A percentile compares a stretch with the other conserved stretches of the same genome.
These are phyloP conservation scores for Cryptosporidium felis DNA, from an alignment of 169 alveolate species.

Conservation along the genomic window DNA sequence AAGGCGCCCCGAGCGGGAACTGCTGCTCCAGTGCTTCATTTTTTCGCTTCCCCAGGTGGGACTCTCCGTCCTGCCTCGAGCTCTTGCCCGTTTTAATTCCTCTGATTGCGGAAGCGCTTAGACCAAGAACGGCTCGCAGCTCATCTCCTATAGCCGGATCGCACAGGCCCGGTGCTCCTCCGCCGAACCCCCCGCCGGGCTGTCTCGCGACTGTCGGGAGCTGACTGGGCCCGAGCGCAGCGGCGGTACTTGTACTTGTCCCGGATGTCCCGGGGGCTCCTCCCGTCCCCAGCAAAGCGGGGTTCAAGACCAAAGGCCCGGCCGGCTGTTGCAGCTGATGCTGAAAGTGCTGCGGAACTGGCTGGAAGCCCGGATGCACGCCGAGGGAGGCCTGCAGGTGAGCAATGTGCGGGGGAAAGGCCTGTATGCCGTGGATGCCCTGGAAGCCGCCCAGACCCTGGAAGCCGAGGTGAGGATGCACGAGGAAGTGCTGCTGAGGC, in stretches of 20 bases:
- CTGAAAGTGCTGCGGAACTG: conserved; percentile 6
- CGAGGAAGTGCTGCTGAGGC: no score
- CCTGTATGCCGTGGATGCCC: neutral
- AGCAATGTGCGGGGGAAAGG: neutral
- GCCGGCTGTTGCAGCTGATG: neutral
- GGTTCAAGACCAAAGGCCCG: neutral
- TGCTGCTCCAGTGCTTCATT: no score
- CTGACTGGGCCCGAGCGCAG: no score
- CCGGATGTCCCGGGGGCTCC: no score
- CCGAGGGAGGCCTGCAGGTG: neutral
- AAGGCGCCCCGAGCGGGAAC: no score
- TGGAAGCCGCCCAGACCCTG: conserved; percentile 9
- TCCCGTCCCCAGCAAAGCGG: no score
- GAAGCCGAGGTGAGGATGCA: neutral
- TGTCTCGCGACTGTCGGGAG: no score
- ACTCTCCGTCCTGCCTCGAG: no score
- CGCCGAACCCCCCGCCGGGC: no score
- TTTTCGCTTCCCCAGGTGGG: no score
- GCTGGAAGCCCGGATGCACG: conserved; percentile 9
- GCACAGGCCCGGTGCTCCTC: no score
- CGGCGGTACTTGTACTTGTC: no score
- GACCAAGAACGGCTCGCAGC: conserved; percentile 48
- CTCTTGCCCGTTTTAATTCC: conserved; percentile 28
- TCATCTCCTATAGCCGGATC: conserved; percentile 55
- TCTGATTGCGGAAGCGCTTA: conserved; percentile 66